Base-by-base conservation (phyloP, 768 basidiomycete genomes). In the Panaeolus cyanescens region DNA sequence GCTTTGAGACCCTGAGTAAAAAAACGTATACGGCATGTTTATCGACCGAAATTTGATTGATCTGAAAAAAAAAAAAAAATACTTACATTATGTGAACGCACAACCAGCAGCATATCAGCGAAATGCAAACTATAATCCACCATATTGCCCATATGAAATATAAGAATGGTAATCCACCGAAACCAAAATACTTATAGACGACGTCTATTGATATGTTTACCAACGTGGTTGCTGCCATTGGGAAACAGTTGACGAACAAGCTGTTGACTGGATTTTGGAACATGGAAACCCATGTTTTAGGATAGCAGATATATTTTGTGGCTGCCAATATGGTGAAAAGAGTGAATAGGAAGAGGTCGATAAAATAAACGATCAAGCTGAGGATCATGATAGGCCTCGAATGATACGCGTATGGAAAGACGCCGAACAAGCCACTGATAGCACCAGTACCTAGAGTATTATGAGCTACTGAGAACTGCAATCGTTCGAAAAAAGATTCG, bases 71-170 rank as follows among this genome's bases (percentile, higher is more conserved):
- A 17, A 22, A 39, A 58, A 36, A 54, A 64, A 60, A 2, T 17
- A 77, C 86, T 57, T 61, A 91, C 91, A 93, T 92, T 56, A 83
- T 69, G 64, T 92, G 85, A 1, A 91, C 69, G 34, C 86, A 75
- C 7, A 84, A 82, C 75, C 88, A 87, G 59, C 82, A 85, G 65
- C 87, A 87, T 15, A 84, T 13, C 13, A 85, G 65, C 0, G 90
- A 86, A 12, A 90, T 58, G 0, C 74, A 73, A 1, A 85, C 74
- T 64, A 90, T 86, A 37, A 86, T 42, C 90, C 89, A 91, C 90
- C 90, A 92, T 39, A 88, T 66, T 2, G 71, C 82, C 85, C 89
- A 89, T 34, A 89, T 67, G 25, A 77, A 67, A 59, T 83, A 85
- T 2, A 89, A 68, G 70, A 89, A 86, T 1, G 67, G 56, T 37